Evolutionary conservation across 2,329 filamentous ascomycete species (phyloP).

Genomic region (Plectosphaerella cucumerina): DNA sequence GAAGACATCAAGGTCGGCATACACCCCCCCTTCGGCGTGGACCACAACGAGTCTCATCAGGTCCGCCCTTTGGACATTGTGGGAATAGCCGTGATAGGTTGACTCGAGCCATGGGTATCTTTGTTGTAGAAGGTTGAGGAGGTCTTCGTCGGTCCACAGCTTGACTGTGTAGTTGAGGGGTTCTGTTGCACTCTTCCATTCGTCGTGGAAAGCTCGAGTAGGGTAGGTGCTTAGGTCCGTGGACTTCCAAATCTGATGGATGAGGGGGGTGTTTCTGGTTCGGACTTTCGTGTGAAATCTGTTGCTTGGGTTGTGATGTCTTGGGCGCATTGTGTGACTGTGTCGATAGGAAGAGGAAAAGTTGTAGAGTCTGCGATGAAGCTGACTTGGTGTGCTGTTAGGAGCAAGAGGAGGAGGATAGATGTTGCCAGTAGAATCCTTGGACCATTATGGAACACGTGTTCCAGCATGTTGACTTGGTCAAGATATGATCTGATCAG

Average conservation of each 20-base stretch:
- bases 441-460: too few species aligned
- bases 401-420: too few species aligned
- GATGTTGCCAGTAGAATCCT: too few species aligned
- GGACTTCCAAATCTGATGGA: conserved; percentile 20
- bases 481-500: too few species aligned
- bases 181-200: conserved; percentile 12
- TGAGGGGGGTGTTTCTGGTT: conserved; percentile 6
- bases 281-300: too few species aligned
- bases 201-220: conserved; percentile 4
- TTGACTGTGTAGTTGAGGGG: conserved; percentile 16
- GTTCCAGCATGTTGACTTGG: too few species aligned
- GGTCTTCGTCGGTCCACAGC: conserved; percentile 17
- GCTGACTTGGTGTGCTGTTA: too few species aligned
- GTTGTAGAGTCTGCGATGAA: too few species aligned
- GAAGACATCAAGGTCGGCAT: conserved; percentile 18
- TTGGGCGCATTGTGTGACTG: too few species aligned
- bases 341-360: too few species aligned
- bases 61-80: conserved; percentile 18
- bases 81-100: conserved; percentile 15
- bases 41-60: conserved; percentile 16
- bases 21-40: conserved; percentile 17
- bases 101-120: conserved; percentile 16
- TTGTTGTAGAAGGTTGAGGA: conserved; percentile 10
- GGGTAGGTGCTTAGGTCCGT: conserved; percentile 13
- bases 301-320: too few species aligned